phyloP scores from a whole-genome alignment of 805 yeast species.

The Lipomyces anomalus region DNA sequence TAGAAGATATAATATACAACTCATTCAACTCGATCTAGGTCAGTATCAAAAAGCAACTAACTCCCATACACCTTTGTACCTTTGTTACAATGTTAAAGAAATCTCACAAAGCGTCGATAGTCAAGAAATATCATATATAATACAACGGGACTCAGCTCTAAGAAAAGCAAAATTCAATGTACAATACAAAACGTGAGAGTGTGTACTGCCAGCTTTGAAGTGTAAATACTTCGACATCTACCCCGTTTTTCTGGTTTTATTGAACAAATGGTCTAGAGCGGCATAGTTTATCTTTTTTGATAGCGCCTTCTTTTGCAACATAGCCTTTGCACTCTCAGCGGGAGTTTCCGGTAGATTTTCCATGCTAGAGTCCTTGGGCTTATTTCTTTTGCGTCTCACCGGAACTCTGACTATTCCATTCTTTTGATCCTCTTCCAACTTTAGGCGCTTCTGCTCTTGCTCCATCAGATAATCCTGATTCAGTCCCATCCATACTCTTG shows the following conservation, averaged over 20 bases:
- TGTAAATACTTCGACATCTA: too few species aligned
- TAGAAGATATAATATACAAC: conserved; percentile 2
- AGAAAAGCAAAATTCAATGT: too few species aligned
- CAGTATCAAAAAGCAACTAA: background rate
- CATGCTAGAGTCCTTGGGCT: conserved; percentile 25
- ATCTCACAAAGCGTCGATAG: too few species aligned
- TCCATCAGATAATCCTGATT: conserved; percentile 81
- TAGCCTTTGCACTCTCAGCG: conserved; percentile 70
- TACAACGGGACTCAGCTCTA: too few species aligned
- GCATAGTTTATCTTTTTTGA: conserved; percentile 88
- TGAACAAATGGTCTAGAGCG: conserved; percentile 50
- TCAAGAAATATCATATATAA: too few species aligned
- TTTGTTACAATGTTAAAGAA: too few species aligned
- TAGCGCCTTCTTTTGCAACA: conserved; percentile 68
- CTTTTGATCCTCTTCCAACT: conserved; percentile 78
- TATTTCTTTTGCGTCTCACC: conserved; percentile 35
- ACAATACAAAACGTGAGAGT: too few species aligned
- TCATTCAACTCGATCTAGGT: background rate
- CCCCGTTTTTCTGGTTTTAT: conserved; percentile 8
- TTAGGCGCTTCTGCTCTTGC: conserved; percentile 77
- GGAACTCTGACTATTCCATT: conserved; percentile 65
- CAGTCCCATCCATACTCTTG: conserved; percentile 81
- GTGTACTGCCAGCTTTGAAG: too few species aligned
- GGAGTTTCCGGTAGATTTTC: conserved; percentile 50
- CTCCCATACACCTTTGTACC: background rate